Evolutionary conservation across 345 rosid genomes (phyloP).

Genomic region (Sonneratia caseolaris): DNA sequence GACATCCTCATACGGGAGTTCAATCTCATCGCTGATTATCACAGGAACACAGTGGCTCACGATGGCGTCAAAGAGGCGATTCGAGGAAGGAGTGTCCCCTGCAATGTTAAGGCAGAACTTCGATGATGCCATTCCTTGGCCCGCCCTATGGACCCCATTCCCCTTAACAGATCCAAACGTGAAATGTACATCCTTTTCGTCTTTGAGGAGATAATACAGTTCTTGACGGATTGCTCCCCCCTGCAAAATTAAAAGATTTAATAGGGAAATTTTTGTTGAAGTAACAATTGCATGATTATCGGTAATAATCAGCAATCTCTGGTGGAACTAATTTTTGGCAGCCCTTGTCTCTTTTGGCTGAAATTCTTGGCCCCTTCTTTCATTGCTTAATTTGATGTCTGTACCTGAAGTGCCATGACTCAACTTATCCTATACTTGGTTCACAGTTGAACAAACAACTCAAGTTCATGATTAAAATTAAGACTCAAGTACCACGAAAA

Average conservation of each 20-base stretch:
- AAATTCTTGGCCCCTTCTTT: not conserved
- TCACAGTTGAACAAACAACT: not conserved
- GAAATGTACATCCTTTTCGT: conserved; percentile 82
- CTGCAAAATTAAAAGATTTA: conserved; percentile 21
- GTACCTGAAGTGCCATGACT: not conserved
- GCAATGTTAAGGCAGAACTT: conserved; percentile 88
- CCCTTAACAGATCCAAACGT: conserved; percentile 60
- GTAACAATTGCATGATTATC: not conserved
- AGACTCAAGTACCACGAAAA: not conserved
- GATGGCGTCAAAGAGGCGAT: conserved; percentile 83
- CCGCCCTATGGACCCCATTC: conserved; percentile 51
- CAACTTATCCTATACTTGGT: not conserved
- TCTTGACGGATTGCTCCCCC: conserved; percentile 80
- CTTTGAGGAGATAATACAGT: conserved; percentile 74
- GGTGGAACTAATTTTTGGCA: not conserved
- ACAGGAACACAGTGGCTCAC: conserved; percentile 87
- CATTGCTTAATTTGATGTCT: not conserved
- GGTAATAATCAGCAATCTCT: not conserved
- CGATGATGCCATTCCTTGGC: conserved; percentile 80
- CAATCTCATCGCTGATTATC: conserved; percentile 74
- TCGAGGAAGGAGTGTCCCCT: conserved; percentile 93
- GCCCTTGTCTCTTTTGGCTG: not conserved
- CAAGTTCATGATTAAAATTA: not conserved
- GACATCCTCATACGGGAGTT: conserved; percentile 84
- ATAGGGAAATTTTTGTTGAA: not conserved